These are phyloP conservation scores for Rutidosis leptorrhynchoides DNA, from an alignment of 129 eudicot genomes.

Conservation along the genomic window DNA sequence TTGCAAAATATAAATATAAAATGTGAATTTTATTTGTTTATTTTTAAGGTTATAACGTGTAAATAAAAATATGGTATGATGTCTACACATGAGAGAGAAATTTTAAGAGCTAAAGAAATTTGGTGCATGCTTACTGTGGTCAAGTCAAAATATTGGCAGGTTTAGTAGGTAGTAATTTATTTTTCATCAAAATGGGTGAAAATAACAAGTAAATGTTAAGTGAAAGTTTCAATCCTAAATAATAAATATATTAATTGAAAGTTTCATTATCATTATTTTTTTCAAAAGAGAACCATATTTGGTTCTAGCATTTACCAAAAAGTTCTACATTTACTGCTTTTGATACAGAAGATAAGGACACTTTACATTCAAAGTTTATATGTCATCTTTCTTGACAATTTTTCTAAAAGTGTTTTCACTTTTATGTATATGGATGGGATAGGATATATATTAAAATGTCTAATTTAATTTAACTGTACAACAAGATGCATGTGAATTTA, in stretches of 20 bases:
- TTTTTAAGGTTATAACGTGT: not conserved
- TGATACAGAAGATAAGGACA: not conserved
- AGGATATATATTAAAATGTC: not conserved
- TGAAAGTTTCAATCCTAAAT: no score
- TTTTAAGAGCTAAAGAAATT: no score
- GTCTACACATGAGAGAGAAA: not conserved
- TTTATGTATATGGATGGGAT: not conserved
- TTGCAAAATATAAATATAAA: no score
- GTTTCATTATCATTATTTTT: no score
- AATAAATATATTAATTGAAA: no score
- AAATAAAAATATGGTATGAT: not conserved
- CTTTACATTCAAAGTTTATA: not conserved
- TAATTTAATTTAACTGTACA: no score
- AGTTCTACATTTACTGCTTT: not conserved
- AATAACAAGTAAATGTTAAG: not conserved
- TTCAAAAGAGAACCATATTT: not conserved
- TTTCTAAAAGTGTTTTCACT: not conserved
- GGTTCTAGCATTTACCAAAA: not conserved
- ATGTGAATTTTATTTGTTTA: no score
- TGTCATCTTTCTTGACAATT: not conserved
- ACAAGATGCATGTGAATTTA: not conserved
- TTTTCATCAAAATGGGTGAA: not conserved
- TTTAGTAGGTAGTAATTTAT: no score
- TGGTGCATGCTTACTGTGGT: not conserved
- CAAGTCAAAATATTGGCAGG: no score